phyloP scores from a whole-genome alignment of 2,329 filamentous ascomycete species.

The Trichophyton schoenleinii region DNA sequence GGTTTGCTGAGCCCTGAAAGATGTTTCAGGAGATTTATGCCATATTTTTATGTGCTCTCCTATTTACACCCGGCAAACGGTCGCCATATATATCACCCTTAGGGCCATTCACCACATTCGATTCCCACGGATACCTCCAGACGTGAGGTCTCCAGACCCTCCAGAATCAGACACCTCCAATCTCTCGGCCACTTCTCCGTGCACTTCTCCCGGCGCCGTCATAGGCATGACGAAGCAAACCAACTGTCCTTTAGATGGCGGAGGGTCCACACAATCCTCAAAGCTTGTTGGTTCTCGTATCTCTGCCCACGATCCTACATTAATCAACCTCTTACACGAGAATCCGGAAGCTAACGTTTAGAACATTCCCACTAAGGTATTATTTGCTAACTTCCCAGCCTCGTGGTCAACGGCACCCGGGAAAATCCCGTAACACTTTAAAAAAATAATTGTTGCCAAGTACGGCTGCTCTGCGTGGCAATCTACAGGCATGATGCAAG shows the following conservation, averaged over 20 bases:
- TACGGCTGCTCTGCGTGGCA: not conserved
- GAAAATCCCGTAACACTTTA: not conserved
- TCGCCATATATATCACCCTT: not conserved
- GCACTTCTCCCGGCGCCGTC: not conserved
- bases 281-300: slow-evolving; percentile 1
- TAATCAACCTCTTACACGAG: not conserved
- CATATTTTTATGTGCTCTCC: not conserved
- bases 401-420: not conserved
- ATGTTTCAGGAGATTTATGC: not conserved
- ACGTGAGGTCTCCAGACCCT: not conserved
- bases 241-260: not conserved
- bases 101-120: not conserved
- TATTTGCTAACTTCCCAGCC: not conserved
- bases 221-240: not conserved
- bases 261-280: not conserved
- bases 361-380: not conserved
- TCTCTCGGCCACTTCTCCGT: not conserved
- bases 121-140: not conserved
- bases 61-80: not conserved
- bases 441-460: not conserved
- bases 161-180: not conserved
- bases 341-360: not conserved
- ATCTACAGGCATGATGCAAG: not conserved
- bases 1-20: too few species aligned
- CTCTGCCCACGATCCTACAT: not conserved